Base-by-base conservation (phyloP, 257 asterid genomes). In the Nicotiana tomentosiformis region DNA sequence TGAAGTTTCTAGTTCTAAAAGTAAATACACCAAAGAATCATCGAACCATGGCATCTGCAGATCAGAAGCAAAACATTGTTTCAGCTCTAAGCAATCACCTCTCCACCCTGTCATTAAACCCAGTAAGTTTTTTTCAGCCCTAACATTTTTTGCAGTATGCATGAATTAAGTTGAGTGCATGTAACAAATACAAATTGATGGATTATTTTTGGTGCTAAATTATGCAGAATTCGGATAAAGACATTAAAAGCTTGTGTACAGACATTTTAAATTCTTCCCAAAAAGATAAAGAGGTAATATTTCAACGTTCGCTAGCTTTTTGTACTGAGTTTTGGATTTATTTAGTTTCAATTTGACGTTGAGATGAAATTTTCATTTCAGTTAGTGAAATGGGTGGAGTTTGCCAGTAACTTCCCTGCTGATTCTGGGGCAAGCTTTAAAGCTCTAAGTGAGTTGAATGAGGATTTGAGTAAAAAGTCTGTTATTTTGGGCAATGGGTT, bases 401-500 rank as follows among this genome's bases (percentile, higher is more conserved):
- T 94, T 83, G 87, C 90, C 5, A 95, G 86, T 82, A 86, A 68
- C 49, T 84, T 93, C 53, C 79, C 89, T 66, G 87, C 46, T 66
- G 90, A 88, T 83, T 74, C 91, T 2, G 86, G 57, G 67, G 51
- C 81, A 17, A 64, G 77, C 83, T 26, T 74, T 12, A 85, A 91
- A 87, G 82, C 86, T 83, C 94, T 96, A 66, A 55, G 62, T 60
- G 91, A 86, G 66, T 85, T 95, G 88, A 94, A 93, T 81, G 97
- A 90, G 37, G 96, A 91, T 55, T 87, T 96, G 90, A 56, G 81
- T 85, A 87, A 92, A 20, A 92, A 91, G 82, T 87, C 98, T 30
- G 98, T 93, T 88, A 23, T 94, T 49, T 7, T 83, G 82, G 95
- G 97, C 84, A 82, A 84, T 79, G 98, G 97, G 12, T 77, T 90